phyloP scores from a whole-genome alignment of 805 yeast species.

The Hemisphaericaspora nanyangensis region DNA sequence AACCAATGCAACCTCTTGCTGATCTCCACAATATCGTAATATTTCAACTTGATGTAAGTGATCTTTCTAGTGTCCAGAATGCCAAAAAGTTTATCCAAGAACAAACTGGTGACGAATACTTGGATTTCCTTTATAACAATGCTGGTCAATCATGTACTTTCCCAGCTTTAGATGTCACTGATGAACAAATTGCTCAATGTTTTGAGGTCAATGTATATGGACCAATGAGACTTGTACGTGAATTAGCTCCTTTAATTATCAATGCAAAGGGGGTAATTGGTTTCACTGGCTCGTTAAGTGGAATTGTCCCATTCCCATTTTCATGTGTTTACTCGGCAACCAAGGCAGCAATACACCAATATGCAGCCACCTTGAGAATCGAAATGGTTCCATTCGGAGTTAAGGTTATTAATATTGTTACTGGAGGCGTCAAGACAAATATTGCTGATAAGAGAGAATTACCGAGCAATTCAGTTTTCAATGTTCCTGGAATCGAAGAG shows the following conservation, averaged over 20 bases:
- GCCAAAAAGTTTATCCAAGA: slow-evolving; percentile 40
- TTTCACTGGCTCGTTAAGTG: slow-evolving; percentile 73
- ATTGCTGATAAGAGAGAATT: slow-evolving; percentile 64
- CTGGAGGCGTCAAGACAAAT: slow-evolving; percentile 73
- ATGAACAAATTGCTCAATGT: slow-evolving; percentile 48
- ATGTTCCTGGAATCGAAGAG: slow-evolving; percentile 46
- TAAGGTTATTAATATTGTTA: slow-evolving; percentile 61
- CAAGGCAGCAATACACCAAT: slow-evolving; percentile 75
- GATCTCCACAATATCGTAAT: slow-evolving; percentile 42
- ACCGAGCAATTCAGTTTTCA: slow-evolving; percentile 52
- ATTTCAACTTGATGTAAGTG: slow-evolving; percentile 55
- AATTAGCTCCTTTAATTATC: slow-evolving; percentile 51
- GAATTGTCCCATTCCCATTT: slow-evolving; percentile 66
- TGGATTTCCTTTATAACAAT: slow-evolving; percentile 67
- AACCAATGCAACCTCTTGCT: slow-evolving; percentile 52
- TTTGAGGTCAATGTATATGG: slow-evolving; percentile 70
- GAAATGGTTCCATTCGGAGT: slow-evolving; percentile 75
- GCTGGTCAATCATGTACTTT: slow-evolving; percentile 75
- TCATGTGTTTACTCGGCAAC: slow-evolving; percentile 62
- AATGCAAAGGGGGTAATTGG: slow-evolving; percentile 65
- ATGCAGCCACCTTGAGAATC: slow-evolving; percentile 56
- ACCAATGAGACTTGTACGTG: slow-evolving; percentile 60
- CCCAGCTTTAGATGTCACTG: slow-evolving; percentile 65
- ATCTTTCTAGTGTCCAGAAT: slow-evolving; percentile 41
- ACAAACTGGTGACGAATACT: slow-evolving; percentile 40